Evolutionary conservation across 179 eudicot genomes (phyloP).

Genomic region (Carnegiea gigantea): DNA sequence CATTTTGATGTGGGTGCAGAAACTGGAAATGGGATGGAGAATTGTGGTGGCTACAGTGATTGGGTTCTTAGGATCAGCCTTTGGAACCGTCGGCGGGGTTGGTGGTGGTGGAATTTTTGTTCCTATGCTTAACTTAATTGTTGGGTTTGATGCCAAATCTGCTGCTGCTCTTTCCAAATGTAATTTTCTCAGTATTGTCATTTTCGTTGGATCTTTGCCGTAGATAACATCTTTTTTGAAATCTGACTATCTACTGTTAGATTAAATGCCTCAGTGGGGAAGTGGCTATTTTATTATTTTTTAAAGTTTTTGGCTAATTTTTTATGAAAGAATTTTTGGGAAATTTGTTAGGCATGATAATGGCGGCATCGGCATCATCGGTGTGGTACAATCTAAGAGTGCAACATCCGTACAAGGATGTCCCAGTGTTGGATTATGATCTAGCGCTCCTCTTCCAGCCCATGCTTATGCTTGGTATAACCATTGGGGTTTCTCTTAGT

Average conservation of each 20-base stretch:
- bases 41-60: constrained; percentile 56
- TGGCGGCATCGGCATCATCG: constrained; percentile 96
- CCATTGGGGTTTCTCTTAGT: constrained; percentile 87
- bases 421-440: constrained; percentile 88
- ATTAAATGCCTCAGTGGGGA: neutral
- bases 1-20: constrained; percentile 31
- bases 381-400: constrained; percentile 95
- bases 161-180: constrained; percentile 92
- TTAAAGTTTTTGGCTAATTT: constrained; percentile 3
- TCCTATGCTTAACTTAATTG: constrained; percentile 75
- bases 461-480: constrained; percentile 97
- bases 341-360: constrained; percentile 75
- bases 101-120: constrained; percentile 89
- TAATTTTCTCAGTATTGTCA: constrained; percentile 16
- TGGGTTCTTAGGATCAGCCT: constrained; percentile 75
- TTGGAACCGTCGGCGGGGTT: constrained; percentile 84
- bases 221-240: too few species aligned
- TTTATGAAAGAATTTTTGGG: neutral
- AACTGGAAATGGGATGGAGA: constrained; percentile 64
- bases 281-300: neutral
- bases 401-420: constrained; percentile 86
- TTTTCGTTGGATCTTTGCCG: neutral
- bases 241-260: neutral
- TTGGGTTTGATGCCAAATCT: constrained; percentile 83
- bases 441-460: constrained; percentile 94